phyloP scores from a whole-genome alignment of 1,284 basidiomycete genomes.

The Sparassis latifolia region DNA sequence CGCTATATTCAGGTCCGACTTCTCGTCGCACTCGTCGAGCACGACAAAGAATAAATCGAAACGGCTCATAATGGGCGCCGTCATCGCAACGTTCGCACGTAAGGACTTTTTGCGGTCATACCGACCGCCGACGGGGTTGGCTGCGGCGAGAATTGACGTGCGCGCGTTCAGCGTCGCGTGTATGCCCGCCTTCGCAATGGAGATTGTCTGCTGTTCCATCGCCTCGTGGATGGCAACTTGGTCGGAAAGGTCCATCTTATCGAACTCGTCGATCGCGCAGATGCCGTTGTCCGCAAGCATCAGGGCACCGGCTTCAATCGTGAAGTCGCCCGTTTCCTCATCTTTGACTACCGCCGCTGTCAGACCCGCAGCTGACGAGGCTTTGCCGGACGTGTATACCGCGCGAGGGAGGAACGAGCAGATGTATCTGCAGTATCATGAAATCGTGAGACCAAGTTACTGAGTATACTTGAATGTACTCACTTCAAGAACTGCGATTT shows the following conservation, averaged over 20 bases:
- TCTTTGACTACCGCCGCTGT: slow-evolving; percentile 98
- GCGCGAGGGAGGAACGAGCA: slow-evolving; percentile 98
- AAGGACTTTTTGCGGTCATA: slow-evolving; percentile 96
- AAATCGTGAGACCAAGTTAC: neutral
- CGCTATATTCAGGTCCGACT: slow-evolving; percentile 90
- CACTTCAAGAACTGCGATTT: slow-evolving; percentile 99
- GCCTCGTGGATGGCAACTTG: slow-evolving; percentile 99
- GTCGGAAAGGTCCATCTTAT: slow-evolving; percentile 99
- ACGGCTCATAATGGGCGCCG: slow-evolving; percentile 97
- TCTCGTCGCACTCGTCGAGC: slow-evolving; percentile 94
- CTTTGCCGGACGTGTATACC: slow-evolving; percentile 98
- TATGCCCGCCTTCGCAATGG: slow-evolving; percentile 98
- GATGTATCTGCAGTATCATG: slow-evolving; percentile 66
- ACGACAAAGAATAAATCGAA: slow-evolving; percentile 99
- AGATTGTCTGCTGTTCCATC: slow-evolving; percentile 99
- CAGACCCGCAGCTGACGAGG: slow-evolving; percentile 96
- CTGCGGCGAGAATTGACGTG: slow-evolving; percentile 96
- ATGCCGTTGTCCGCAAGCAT: slow-evolving; percentile 99
- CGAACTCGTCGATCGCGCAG: slow-evolving; percentile 99
- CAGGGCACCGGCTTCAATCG: slow-evolving; percentile 96
- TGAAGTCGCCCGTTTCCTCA: slow-evolving; percentile 98
- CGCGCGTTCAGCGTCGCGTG: slow-evolving; percentile 98
- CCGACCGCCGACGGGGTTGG: slow-evolving; percentile 93
- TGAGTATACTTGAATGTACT: slow-evolving; percentile 23
- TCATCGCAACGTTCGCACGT: slow-evolving; percentile 97